Evolutionary conservation across 2,329 filamentous ascomycete species (phyloP), one percentile per base, ranked within the genome.

Genomic region (Hyphodiscus sp.): DNA sequence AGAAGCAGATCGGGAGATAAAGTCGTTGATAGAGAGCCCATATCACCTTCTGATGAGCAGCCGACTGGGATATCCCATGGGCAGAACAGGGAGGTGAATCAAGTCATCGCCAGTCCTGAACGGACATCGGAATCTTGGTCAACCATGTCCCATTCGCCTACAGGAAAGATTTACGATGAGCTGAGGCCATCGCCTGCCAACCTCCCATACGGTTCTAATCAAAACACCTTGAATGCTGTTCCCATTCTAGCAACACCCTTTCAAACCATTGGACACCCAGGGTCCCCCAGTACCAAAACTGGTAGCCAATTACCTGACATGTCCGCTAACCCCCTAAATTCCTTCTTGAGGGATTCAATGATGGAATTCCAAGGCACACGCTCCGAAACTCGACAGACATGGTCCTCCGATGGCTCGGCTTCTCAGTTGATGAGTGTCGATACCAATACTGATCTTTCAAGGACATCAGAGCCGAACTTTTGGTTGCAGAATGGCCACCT

Each of bases 401-500:
- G 29, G 29, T 33, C 29, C 29, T 33, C 29, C 7, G 29, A 13
- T 8, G 29, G 19, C n/a, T 20, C 41, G n/a, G 41, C 16, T 44
- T n/a, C 19, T n/a, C 41, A 44, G n/a, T 9, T n/a, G 16, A 18
- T 44, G 41, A 44, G 29, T 13, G 29, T 13, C 13, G 29, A 44
- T 44, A 18, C 41, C 41, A 44, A n/a, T n/a, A 44, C 16, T 7
- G 7, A 44, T 7, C 41, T 20, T n/a, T 20, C 16, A 44, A 20
- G 19, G 19, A 20, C 41, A 44, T 8, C 16, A 18, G 41, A 44
- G 41, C 19, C 41, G 7, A 44, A 20, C 16, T 18, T 18, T n/a
- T 63, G 58, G 61, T 58, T 54, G 41, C 50, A 57, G 42, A 56
- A 54, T 26, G 58, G 48, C 45, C 54, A n/a, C n/a, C n/a, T 54